phyloP scores from a whole-genome alignment of 164 flowering plant species.

The Echeveria elegans region DNA sequence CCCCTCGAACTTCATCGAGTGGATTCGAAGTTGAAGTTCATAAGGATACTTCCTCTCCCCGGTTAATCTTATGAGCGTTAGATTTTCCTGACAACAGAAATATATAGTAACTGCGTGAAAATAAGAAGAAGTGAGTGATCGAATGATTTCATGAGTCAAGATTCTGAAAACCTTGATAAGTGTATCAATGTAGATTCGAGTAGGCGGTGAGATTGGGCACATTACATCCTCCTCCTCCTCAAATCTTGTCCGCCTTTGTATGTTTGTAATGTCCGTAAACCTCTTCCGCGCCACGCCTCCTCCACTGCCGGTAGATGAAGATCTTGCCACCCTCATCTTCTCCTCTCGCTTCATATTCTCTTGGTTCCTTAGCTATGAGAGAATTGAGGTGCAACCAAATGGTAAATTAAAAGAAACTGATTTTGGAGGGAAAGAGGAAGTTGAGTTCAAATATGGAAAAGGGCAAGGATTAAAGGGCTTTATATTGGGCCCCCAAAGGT shows the following conservation, averaged over 20 bases:
- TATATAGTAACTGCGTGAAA: neutral
- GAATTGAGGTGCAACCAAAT: neutral
- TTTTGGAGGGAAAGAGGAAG: slow-evolving; percentile 1
- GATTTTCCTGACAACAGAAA: neutral
- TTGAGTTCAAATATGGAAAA: neutral
- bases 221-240: neutral
- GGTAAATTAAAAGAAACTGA: neutral
- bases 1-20: too few relatives aligned
- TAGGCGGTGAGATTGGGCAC: slow-evolving; percentile 1
- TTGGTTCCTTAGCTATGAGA: neutral
- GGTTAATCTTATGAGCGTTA: neutral
- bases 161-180: neutral
- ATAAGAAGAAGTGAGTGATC: neutral
- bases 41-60: slow-evolving; percentile 5
- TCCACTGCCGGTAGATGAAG: neutral
- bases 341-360: neutral
- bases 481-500: neutral
- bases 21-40: too few relatives aligned
- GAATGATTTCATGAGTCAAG: neutral
- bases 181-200: slow-evolving; percentile 3
- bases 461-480: neutral
- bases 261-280: slow-evolving; percentile 7
- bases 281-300: neutral
- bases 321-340: neutral
- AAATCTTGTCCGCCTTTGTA: neutral